Evolutionary conservation across 805 yeast species (phyloP).

Genomic region (Kluyveromyces dobzhanskii): DNA sequence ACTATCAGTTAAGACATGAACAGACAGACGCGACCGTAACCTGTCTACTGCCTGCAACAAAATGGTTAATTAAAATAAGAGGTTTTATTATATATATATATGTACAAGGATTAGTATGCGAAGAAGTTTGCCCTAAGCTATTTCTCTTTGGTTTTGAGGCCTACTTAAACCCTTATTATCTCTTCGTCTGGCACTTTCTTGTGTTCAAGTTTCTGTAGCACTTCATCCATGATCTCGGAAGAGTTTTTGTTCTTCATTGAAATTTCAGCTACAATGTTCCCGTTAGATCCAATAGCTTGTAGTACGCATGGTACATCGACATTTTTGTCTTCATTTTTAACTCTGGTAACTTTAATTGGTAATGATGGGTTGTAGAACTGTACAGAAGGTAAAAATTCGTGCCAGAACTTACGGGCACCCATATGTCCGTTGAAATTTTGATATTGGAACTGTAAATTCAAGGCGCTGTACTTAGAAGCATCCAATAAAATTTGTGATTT

Average conservation of each 20-base stretch:
- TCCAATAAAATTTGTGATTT: constrained; percentile 23
- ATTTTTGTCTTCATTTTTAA: constrained; percentile 30
- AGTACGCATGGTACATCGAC: constrained; percentile 23
- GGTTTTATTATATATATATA: too few relatives aligned
- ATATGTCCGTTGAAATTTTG: constrained; percentile 44
- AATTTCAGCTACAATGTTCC: constrained; percentile 28
- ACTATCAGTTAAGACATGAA: too few relatives aligned
- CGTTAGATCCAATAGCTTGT: constrained; percentile 16
- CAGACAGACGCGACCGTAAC: too few relatives aligned
- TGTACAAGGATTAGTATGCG: too few relatives aligned
- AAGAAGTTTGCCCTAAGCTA: too few relatives aligned
- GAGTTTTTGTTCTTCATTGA: constrained; percentile 46
- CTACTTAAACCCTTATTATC: constrained; percentile 22
- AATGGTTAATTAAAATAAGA: too few relatives aligned
- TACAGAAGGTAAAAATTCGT: constrained; percentile 60
- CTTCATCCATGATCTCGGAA: constrained; percentile 46
- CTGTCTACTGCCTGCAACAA: too few relatives aligned
- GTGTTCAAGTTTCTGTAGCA: constrained; percentile 48
- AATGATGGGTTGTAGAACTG: constrained; percentile 76
- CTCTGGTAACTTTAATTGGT: constrained; percentile 51
- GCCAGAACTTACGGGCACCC: constrained; percentile 74
- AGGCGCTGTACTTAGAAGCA: constrained; percentile 18
- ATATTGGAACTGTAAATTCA: constrained; percentile 48
- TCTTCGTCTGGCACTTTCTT: constrained; percentile 39
- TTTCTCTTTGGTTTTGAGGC: too few relatives aligned